A percentile compares a stretch with the other conserved stretches of the same genome.
These are phyloP conservation scores for Theobroma grandiflorum DNA, from an alignment of 441 rosid species.

Conservation along the genomic window DNA sequence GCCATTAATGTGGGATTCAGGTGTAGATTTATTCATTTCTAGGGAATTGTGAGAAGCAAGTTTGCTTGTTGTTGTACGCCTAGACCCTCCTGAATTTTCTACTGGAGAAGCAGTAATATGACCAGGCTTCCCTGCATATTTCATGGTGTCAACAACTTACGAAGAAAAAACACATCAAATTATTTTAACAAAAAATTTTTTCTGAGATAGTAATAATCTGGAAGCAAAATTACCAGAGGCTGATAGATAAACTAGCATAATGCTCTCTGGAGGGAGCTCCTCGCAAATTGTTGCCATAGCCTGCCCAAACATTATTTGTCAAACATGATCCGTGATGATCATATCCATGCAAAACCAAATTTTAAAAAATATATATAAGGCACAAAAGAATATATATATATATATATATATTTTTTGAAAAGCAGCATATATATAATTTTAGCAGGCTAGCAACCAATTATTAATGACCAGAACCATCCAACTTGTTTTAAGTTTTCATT, in stretches of 20 bases:
- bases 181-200: neutral
- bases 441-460: constrained; percentile 6
- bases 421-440: neutral
- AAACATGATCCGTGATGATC: constrained; percentile 22
- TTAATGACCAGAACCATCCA: constrained; percentile 8
- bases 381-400: neutral
- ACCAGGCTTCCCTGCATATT: constrained; percentile 66
- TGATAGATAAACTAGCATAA: constrained; percentile 82
- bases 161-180: constrained; percentile 22
- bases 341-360: constrained; percentile 3
- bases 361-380: neutral
- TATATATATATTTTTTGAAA: no score
- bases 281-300: constrained; percentile 90
- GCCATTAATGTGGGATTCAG: constrained; percentile 67
- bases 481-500: neutral
- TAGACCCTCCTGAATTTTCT: constrained; percentile 64
- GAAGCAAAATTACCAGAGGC: constrained; percentile 69
- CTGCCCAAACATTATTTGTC: constrained; percentile 48
- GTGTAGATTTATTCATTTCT: constrained; percentile 55
- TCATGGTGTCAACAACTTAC: constrained; percentile 32
- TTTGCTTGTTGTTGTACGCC: constrained; percentile 69
- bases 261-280: constrained; percentile 85
- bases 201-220: constrained; percentile 16
- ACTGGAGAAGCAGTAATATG: constrained; percentile 44
- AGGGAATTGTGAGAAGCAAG: constrained; percentile 50